Conservation (phyloP, 2,329 filamentous ascomycete species). For the Cladophialophora chaetospira region DNA sequence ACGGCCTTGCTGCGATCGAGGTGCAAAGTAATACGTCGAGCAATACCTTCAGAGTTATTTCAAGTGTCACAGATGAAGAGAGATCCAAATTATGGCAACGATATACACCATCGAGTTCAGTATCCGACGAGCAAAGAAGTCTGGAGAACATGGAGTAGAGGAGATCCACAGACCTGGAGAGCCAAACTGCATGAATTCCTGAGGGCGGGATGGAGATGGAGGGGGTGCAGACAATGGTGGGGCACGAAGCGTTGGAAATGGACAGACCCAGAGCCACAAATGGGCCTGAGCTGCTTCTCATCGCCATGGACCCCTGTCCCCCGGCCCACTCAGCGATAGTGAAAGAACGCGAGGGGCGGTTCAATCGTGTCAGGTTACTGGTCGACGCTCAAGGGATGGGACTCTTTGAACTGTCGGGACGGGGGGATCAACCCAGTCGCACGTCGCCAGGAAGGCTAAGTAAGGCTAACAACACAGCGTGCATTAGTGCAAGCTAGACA, state of each 20-base stretch:
- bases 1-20: too few species aligned
- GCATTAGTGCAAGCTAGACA: constrained; percentile 7
- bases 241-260: constrained; percentile 15
- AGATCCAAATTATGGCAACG: background rate
- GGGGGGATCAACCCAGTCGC: constrained; percentile 1
- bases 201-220: constrained; percentile 11
- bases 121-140: background rate
- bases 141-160: constrained; percentile 14
- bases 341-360: constrained; percentile 3
- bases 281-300: constrained; percentile 12
- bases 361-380: background rate
- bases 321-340: background rate
- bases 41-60: background rate
- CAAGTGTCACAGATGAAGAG: background rate
- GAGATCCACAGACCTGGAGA: constrained; percentile 11
- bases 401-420: background rate
- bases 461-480: constrained; percentile 1
- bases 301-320: background rate
- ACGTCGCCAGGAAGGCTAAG: constrained; percentile 9
- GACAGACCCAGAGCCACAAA: constrained; percentile 11
- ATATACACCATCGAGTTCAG: background rate
- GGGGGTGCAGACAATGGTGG: constrained; percentile 20
- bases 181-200: constrained; percentile 13
- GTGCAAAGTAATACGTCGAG: too few species aligned
- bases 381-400: background rate